phyloP scores from a whole-genome alignment of 1,284 basidiomycete species.

The Pyrrhoderma lamaoense region DNA sequence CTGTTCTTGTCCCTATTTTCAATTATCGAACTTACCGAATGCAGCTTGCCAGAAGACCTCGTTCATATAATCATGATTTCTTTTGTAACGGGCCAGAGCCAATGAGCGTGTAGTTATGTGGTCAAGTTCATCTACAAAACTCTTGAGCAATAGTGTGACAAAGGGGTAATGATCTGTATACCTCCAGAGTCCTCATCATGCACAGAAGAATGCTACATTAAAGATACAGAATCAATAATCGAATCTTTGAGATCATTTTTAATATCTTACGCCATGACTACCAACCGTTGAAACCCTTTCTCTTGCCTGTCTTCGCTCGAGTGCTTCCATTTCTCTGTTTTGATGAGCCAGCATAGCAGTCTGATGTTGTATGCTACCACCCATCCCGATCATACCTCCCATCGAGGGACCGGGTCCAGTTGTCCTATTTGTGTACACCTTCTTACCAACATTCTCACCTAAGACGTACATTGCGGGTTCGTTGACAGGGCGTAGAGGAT shows the following conservation, averaged over 20 bases:
- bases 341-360: conserved; percentile 63
- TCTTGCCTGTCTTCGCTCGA: conserved; percentile 46
- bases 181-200: conserved; percentile 69
- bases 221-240: conserved; percentile 13
- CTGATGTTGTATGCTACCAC: conserved; percentile 29
- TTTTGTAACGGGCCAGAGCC: conserved; percentile 60
- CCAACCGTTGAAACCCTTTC: conserved; percentile 17
- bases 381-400: conserved; percentile 26
- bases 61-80: conserved; percentile 78
- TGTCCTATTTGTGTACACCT: conserved; percentile 36
- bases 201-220: conserved; percentile 35
- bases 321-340: conserved; percentile 57
- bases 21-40: conserved; percentile 39
- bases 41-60: conserved; percentile 69
- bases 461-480: conserved; percentile 60
- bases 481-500: conserved; percentile 57
- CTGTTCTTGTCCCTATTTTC: too few species aligned
- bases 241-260: not conserved
- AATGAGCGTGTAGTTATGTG: conserved; percentile 64
- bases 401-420: conserved; percentile 26
- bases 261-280: conserved; percentile 5
- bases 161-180: conserved; percentile 21
- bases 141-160: not conserved
- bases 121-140: conserved; percentile 54
- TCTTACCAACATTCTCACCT: conserved; percentile 63